Evolutionary conservation across 768 basidiomycete genomes (phyloP).

Genomic region (Thelephora aurantiotincta): DNA sequence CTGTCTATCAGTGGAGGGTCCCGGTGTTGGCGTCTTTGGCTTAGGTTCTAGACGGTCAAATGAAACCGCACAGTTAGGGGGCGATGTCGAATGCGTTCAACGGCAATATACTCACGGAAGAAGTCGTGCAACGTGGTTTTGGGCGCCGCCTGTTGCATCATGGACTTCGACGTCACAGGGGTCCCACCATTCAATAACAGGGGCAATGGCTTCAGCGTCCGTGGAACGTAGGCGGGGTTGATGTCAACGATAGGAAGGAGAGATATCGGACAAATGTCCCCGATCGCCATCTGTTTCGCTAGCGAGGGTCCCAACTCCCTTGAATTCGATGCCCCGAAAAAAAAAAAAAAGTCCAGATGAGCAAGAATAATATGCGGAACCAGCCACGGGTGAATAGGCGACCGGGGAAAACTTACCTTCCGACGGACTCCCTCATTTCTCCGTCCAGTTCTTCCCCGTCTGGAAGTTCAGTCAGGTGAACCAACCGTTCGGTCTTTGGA

Average conservation of each 20-base stretch:
- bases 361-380: not conserved
- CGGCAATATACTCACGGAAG: too few species aligned
- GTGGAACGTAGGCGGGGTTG: conserved; percentile 48
- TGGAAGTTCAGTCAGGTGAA: conserved; percentile 52
- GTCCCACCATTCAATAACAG: conserved; percentile 9
- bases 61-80: too few species aligned
- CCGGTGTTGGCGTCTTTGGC: not conserved
- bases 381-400: not conserved
- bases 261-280: conserved; percentile 59
- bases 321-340: not conserved
- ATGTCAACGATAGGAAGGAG: conserved; percentile 65
- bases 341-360: conserved; percentile 1
- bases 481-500: conserved; percentile 47
- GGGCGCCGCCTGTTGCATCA: too few species aligned
- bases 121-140: too few species aligned
- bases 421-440: conserved; percentile 58
- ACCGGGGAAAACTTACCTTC: conserved; percentile 32
- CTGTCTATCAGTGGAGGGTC: not conserved
- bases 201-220: conserved; percentile 30
- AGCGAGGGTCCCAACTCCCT: conserved; percentile 52
- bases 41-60: too few species aligned
- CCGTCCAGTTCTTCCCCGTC: conserved; percentile 38
- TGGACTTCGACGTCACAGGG: not conserved
- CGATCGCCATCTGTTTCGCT: conserved; percentile 53
- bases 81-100: too few species aligned